Conservation (phyloP, 768 basidiomycete species). For the Boletus insuetus region DNA sequence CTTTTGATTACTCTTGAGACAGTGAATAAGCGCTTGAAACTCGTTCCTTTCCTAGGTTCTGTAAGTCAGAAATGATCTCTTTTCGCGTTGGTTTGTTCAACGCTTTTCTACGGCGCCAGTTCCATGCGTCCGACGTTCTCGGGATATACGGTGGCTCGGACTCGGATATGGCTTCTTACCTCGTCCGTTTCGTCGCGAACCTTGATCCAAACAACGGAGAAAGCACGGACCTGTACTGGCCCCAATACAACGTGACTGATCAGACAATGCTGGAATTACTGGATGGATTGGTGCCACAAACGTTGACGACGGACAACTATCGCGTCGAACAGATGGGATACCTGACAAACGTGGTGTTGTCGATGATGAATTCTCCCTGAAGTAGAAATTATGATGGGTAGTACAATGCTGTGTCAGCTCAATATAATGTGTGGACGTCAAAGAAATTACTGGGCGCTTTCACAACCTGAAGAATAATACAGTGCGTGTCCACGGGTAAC, state of each 20-base stretch:
- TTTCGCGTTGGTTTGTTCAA: slow-evolving; percentile 1
- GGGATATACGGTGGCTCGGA: slow-evolving; percentile 42
- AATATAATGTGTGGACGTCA: no score
- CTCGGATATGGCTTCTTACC: slow-evolving; percentile 41
- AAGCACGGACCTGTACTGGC: slow-evolving; percentile 38
- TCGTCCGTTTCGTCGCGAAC: slow-evolving; percentile 20
- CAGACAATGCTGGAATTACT: slow-evolving; percentile 13
- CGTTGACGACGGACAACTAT: slow-evolving; percentile 43
- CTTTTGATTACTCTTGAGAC: slow-evolving; percentile 22
- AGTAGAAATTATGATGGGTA: no score
- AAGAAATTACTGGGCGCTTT: no score
- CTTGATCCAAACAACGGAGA: slow-evolving; percentile 39
- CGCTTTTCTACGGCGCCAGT: slow-evolving; percentile 20
- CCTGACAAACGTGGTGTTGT: slow-evolving; percentile 18
- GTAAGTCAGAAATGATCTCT: slow-evolving; percentile 6
- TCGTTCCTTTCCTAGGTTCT: slow-evolving; percentile 20
- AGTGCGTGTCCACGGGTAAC: no score
- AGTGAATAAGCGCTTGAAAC: slow-evolving; percentile 49
- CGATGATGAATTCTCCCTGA: neutral
- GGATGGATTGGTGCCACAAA: slow-evolving; percentile 34
- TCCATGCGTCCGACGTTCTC: slow-evolving; percentile 42
- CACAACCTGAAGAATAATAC: no score
- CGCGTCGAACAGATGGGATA: slow-evolving; percentile 38
- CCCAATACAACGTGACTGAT: slow-evolving; percentile 36
- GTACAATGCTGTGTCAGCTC: no score